Percentiles rank a stretch among this genome's conserved stretches.
Conservation (phyloP, 2,329 filamentous ascomycete genomes). For the Didymosphaeria variabile region DNA sequence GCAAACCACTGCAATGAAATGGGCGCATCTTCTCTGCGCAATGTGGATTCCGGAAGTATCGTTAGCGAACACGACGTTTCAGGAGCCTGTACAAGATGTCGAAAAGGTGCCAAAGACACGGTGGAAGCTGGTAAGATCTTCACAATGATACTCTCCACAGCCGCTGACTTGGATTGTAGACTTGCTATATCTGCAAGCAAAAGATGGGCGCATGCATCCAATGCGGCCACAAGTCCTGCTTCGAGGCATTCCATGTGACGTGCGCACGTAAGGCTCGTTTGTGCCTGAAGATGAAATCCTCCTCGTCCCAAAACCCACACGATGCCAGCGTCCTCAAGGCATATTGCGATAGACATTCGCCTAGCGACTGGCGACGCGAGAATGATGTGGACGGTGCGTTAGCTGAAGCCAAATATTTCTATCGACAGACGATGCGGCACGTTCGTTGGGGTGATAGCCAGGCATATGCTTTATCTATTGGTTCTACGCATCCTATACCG, state of each 20-base stretch:
- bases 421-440: slow-evolving; percentile 87
- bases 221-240: slow-evolving; percentile 97
- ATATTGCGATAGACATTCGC: slow-evolving; percentile 95
- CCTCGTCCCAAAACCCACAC: slow-evolving; percentile 78
- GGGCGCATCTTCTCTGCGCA: slow-evolving; percentile 94
- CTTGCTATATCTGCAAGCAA: slow-evolving; percentile 96
- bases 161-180: slow-evolving; percentile 48
- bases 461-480: slow-evolving; percentile 80
- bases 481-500: slow-evolving; percentile 69
- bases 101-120: slow-evolving; percentile 95
- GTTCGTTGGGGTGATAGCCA: slow-evolving; percentile 93
- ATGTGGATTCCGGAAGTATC: slow-evolving; percentile 99
- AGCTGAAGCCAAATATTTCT: slow-evolving; percentile 85
- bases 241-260: slow-evolving; percentile 95
- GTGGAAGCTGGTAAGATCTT: slow-evolving; percentile 74
- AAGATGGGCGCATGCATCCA: slow-evolving; percentile 99
- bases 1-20: slow-evolving; percentile 94
- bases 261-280: slow-evolving; percentile 88
- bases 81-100: slow-evolving; percentile 98
- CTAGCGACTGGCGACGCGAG: slow-evolving; percentile 85
- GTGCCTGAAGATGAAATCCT: slow-evolving; percentile 96
- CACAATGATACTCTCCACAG: neutral
- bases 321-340: slow-evolving; percentile 88
- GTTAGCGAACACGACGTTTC: slow-evolving; percentile 93
- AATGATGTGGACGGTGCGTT: slow-evolving; percentile 84